phyloP scores from a whole-genome alignment of 1,139 yeast species.

The Magnusiomyces starmeri region DNA sequence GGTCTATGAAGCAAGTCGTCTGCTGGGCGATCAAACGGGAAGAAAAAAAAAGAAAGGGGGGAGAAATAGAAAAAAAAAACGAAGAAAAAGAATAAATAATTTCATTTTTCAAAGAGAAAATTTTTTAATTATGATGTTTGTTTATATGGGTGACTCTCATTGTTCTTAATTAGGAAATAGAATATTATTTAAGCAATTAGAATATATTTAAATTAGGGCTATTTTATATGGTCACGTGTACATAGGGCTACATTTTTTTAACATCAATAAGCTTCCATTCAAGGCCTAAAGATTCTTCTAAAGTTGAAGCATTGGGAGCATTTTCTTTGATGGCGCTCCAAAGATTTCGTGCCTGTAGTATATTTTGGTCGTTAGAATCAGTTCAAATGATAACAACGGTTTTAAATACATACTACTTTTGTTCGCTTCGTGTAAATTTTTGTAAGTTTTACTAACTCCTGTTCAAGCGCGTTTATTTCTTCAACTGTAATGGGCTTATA shows the following conservation, averaged over 20 bases:
- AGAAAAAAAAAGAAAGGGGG: not conserved
- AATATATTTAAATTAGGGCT: too few species aligned
- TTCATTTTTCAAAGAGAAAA: not conserved
- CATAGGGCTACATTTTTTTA: too few species aligned
- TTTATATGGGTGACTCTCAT: too few species aligned
- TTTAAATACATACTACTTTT: slow-evolving; percentile 15
- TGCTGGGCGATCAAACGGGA: not conserved
- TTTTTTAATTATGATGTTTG: not conserved
- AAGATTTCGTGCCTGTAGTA: slow-evolving; percentile 9
- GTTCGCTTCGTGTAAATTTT: slow-evolving; percentile 8
- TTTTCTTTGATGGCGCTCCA: slow-evolving; percentile 15
- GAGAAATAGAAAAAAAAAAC: not conserved
- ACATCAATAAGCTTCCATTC: not conserved
- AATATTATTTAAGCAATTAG: too few species aligned
- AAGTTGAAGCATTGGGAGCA: slow-evolving; percentile 5
- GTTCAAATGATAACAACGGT: not conserved
- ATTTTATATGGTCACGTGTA: too few species aligned
- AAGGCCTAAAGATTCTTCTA: slow-evolving; percentile 8
- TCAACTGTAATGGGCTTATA: slow-evolving; percentile 1
- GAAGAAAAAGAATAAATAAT: not conserved
- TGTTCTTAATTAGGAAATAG: too few species aligned
- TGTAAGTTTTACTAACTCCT: slow-evolving; percentile 6
- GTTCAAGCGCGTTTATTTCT: not conserved
- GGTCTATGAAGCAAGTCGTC: not conserved
- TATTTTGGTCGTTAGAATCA: not conserved